Conservation (phyloP, 345 rosid species). For the Dovyalis caffra region DNA sequence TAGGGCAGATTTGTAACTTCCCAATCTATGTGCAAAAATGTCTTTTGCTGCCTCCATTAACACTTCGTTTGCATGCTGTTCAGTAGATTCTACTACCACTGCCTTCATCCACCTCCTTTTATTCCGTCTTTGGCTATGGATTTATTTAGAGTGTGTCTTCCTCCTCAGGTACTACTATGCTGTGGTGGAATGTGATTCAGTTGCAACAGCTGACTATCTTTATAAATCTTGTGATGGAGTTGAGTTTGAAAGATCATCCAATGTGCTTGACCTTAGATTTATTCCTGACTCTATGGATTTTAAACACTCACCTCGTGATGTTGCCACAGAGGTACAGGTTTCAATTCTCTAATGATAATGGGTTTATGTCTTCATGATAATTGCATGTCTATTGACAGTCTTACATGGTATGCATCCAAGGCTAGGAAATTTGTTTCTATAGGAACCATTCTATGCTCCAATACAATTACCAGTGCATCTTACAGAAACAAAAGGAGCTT, state of each 20-base stretch:
- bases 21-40: too few species aligned
- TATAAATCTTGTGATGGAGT: constrained; percentile 80
- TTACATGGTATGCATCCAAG: background rate
- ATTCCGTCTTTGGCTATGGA: background rate
- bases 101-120: too few species aligned
- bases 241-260: constrained; percentile 90
- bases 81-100: too few species aligned
- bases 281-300: constrained; percentile 91
- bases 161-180: constrained; percentile 70
- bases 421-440: background rate
- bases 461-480: background rate
- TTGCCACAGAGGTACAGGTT: constrained; percentile 70
- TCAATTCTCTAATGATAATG: background rate
- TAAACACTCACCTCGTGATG: constrained; percentile 83
- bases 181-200: constrained; percentile 83
- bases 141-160: constrained; percentile 4
- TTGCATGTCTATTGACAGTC: background rate
- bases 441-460: background rate
- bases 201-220: constrained; percentile 77
- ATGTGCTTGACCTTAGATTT: constrained; percentile 89
- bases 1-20: too few species aligned
- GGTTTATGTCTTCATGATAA: background rate
- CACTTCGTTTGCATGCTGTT: too few species aligned
- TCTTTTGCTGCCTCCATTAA: too few species aligned
- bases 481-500: background rate